Evolutionary conservation across 208 protist species (phyloP).

Genomic region (Leishmania tropica): DNA sequence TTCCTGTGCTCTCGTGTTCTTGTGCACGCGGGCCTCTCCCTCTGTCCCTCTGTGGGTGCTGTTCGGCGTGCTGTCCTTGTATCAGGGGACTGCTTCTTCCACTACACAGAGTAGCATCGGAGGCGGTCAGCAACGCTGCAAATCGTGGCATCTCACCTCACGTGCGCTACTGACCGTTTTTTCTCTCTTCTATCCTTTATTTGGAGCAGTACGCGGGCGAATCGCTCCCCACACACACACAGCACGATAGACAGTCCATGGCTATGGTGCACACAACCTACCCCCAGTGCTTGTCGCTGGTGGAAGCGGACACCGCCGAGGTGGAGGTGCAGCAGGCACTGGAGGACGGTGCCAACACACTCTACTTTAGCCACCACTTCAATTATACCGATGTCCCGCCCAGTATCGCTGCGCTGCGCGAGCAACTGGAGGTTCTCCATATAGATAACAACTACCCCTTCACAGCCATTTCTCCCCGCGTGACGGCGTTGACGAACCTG

Average conservation of each 20-base stretch:
- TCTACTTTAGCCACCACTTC: constrained; percentile 49
- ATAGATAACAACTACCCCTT: constrained; percentile 87
- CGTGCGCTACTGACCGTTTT: background rate
- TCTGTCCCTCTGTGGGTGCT: background rate
- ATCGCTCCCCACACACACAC: background rate
- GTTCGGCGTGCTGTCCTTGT: background rate
- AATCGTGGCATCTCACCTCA: background rate
- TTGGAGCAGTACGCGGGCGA: background rate
- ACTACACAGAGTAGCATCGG: background rate
- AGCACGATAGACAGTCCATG: background rate
- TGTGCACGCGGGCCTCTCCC: too few species aligned
- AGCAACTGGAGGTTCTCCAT: constrained; percentile 71
- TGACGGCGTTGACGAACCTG: constrained; percentile 66
- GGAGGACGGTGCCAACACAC: constrained; percentile 42
- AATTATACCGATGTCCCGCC: constrained; percentile 33
- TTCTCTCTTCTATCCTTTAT: background rate
- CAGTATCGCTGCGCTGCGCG: constrained; percentile 48
- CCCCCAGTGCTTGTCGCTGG: background rate
- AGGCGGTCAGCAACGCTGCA: background rate
- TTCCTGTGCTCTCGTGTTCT: background rate
- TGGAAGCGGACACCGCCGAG: constrained; percentile 25
- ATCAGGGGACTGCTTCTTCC: background rate
- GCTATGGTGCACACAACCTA: constrained; percentile 12
- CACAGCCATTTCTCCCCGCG: constrained; percentile 36
- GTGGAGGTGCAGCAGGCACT: constrained; percentile 48